A percentile compares a stretch with the other conserved stretches of the same genome.
Evolutionary conservation across 768 basidiomycete genomes (phyloP).

Genomic region (Pleurotus citrinopileatus): DNA sequence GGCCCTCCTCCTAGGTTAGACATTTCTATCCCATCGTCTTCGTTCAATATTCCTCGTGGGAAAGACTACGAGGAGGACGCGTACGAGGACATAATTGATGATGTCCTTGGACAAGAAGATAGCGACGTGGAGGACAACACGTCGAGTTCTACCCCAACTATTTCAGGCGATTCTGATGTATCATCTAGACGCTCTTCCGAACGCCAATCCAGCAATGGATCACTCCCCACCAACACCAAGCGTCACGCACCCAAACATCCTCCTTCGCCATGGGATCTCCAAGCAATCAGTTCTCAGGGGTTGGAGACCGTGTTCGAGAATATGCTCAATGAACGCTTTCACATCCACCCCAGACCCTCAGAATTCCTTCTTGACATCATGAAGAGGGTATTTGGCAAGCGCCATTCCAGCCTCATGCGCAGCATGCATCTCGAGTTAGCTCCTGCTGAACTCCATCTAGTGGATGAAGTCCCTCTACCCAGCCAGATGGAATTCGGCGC

Average conservation of each 20-base stretch:
- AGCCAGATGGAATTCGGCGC: neutral
- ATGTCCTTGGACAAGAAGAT: slow-evolving; percentile 5
- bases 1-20: neutral
- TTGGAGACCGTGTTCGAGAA: slow-evolving; percentile 41
- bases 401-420: slow-evolving; percentile 21
- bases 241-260: neutral
- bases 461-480: slow-evolving; percentile 4
- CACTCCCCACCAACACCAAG: neutral
- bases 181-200: slow-evolving; percentile 2
- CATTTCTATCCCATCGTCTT: slow-evolving; percentile 7
- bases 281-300: slow-evolving; percentile 24
- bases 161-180: slow-evolving; percentile 5
- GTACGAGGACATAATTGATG: neutral
- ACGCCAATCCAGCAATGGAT: slow-evolving; percentile 1
- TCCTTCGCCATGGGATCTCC: slow-evolving; percentile 23
- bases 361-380: slow-evolving; percentile 29
- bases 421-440: slow-evolving; percentile 40
- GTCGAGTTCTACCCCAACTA: neutral
- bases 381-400: slow-evolving; percentile 31
- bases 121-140: slow-evolving; percentile 3
- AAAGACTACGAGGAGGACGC: slow-evolving; percentile 5
- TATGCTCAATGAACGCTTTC: slow-evolving; percentile 39
- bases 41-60: slow-evolving; percentile 2
- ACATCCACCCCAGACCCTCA: slow-evolving; percentile 34
- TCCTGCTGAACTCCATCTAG: slow-evolving; percentile 21